Percentiles rank a stretch among this genome's conserved stretches.
Evolutionary conservation across 2,329 filamentous ascomycete species (phyloP).

Genomic region (Curvularia hawaiiensis): DNA sequence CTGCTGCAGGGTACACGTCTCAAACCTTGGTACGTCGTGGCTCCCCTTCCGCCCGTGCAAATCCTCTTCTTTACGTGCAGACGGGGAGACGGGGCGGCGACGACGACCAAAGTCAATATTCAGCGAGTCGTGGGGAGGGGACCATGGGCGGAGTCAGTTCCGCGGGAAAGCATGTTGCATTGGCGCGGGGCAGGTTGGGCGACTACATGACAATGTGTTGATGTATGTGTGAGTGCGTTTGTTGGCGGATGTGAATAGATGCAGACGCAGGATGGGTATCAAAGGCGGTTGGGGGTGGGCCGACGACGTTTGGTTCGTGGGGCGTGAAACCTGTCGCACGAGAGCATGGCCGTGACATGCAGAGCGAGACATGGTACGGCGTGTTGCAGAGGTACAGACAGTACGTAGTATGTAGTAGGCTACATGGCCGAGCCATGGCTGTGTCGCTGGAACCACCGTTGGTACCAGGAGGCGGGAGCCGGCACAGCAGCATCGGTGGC

Average conservation of each 20-base stretch:
- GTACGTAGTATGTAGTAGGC: too few species aligned
- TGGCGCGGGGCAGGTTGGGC: constrained; percentile 8
- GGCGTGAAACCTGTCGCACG: constrained; percentile 16
- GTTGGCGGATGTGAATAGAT: too few species aligned
- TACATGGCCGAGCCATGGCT: constrained; percentile 35
- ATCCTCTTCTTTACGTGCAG: constrained; percentile 24
- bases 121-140: constrained; percentile 17
- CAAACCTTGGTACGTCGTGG: constrained; percentile 20
- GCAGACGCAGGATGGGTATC: too few species aligned
- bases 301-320: constrained; percentile 23
- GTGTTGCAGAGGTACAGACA: too few species aligned
- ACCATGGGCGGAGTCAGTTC: constrained; percentile 8
- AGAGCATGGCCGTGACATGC: constrained; percentile 5
- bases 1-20: constrained; percentile 28
- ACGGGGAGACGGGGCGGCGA: constrained; percentile 11
- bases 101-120: constrained; percentile 17
- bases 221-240: too few species aligned
- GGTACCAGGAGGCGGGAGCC: constrained; percentile 41
- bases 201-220: constrained; percentile 20
- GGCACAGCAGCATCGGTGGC: constrained; percentile 30
- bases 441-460: constrained; percentile 46
- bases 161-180: constrained; percentile 12
- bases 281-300: neutral
- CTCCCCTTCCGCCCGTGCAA: constrained; percentile 29
- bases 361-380: too few species aligned